Conservation (phyloP, 31 red algal genomes). For the Asparagopsis taxiformis region DNA sequence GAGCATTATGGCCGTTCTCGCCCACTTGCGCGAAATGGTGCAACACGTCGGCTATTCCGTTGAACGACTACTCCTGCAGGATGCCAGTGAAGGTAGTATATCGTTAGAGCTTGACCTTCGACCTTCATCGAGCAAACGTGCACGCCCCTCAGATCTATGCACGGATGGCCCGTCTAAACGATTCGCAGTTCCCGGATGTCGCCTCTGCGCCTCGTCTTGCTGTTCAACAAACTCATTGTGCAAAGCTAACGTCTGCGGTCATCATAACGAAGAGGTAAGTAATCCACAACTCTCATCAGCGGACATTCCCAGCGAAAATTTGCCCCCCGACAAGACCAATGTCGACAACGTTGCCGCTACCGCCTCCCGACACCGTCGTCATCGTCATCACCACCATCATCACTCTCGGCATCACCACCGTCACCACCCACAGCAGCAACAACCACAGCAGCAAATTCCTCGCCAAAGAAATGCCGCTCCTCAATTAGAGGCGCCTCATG, state of each 20-base stretch:
- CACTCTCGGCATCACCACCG: slow-evolving; percentile 10
- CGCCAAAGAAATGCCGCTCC: background rate
- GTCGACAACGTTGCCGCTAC: background rate
- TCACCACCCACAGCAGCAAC: background rate
- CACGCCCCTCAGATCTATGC: slow-evolving; percentile 7
- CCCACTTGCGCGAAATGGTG: slow-evolving; percentile 33
- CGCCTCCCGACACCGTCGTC: slow-evolving; percentile 5
- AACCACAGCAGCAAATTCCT: background rate
- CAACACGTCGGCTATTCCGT: slow-evolving; percentile 41
- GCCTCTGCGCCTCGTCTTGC: slow-evolving; percentile 36
- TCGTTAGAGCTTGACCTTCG: slow-evolving; percentile 28
- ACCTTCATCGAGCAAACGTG: slow-evolving; percentile 4
- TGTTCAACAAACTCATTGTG: slow-evolving; percentile 52
- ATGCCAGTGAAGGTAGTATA: slow-evolving; percentile 8
- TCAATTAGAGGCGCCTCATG: background rate
- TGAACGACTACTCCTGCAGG: slow-evolving; percentile 21
- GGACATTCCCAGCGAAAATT: background rate
- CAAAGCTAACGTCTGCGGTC: slow-evolving; percentile 33
- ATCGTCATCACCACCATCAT: slow-evolving; percentile 22
- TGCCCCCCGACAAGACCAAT: background rate
- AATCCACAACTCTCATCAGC: slow-evolving; percentile 3
- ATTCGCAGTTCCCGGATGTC: background rate
- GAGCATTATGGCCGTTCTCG: slow-evolving; percentile 18
- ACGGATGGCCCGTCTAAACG: slow-evolving; percentile 29
- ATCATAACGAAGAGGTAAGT: slow-evolving; percentile 11